phyloP scores from a whole-genome alignment of 768 basidiomycete species.

The Artomyces pyxidatus region DNA sequence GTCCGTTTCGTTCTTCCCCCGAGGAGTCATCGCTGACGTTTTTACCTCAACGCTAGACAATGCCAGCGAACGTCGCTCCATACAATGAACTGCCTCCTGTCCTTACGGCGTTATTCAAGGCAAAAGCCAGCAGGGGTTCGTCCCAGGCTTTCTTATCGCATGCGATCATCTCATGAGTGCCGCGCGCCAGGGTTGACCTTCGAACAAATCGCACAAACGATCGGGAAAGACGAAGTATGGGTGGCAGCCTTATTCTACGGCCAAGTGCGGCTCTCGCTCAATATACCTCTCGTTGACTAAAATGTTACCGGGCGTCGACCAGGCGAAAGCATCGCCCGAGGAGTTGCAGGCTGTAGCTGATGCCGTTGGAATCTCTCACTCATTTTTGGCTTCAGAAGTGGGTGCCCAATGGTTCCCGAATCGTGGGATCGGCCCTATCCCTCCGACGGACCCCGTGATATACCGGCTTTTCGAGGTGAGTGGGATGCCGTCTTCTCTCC shows the following conservation, averaged over 20 bases:
- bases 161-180: neutral
- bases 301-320: neutral
- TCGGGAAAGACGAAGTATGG: conserved; percentile 76
- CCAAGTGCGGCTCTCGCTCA: conserved; percentile 36
- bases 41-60: too few relatives aligned
- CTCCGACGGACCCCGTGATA: conserved; percentile 72
- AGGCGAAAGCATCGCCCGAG: conserved; percentile 63
- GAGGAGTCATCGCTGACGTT: too few relatives aligned
- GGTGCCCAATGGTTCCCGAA: conserved; percentile 70
- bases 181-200: conserved; percentile 59
- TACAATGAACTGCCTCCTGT: neutral
- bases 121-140: conserved; percentile 58
- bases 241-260: conserved; percentile 77
- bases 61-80: neutral
- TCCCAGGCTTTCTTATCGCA: neutral
- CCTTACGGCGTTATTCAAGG: conserved; percentile 31
- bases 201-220: conserved; percentile 53
- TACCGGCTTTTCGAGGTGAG: conserved; percentile 76
- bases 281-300: neutral
- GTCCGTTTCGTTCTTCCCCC: too few relatives aligned
- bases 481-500: neutral
- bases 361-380: conserved; percentile 40
- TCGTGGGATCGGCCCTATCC: conserved; percentile 60
- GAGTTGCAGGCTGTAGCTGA: conserved; percentile 48
- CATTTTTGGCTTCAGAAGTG: conserved; percentile 34